phyloP scores from a whole-genome alignment of 1,284 basidiomycete genomes.

The Austroboletus novae-zelandiae region DNA sequence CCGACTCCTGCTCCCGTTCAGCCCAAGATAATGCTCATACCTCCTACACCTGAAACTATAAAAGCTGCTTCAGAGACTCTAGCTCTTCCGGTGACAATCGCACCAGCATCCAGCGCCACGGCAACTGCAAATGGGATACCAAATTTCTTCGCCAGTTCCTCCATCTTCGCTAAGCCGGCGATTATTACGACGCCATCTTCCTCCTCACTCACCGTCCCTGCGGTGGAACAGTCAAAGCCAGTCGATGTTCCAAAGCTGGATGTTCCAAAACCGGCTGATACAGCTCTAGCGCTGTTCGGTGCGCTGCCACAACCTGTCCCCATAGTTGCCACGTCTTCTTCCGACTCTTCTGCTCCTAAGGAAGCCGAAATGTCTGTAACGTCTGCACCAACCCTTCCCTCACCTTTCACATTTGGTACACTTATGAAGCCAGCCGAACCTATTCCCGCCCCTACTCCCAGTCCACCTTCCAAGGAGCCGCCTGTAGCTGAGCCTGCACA shows the following conservation, averaged over 20 bases:
- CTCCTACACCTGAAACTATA: slow-evolving; percentile 29
- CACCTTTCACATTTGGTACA: slow-evolving; percentile 21
- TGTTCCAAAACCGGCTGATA: slow-evolving; percentile 7
- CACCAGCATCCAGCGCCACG: slow-evolving; percentile 5
- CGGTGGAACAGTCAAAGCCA: slow-evolving; percentile 11
- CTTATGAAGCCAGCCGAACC: slow-evolving; percentile 22
- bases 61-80: slow-evolving; percentile 18
- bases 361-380: slow-evolving; percentile 15
- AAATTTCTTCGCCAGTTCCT: slow-evolving; percentile 49
- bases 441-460: neutral
- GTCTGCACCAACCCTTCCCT: neutral
- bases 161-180: slow-evolving; percentile 33
- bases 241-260: slow-evolving; percentile 12
- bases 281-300: slow-evolving; percentile 19
- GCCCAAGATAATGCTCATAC: slow-evolving; percentile 28
- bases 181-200: slow-evolving; percentile 6
- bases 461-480: slow-evolving; percentile 8
- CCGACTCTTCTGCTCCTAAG: slow-evolving; percentile 17
- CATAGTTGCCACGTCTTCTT: slow-evolving; percentile 11
- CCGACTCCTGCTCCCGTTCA: slow-evolving; percentile 5
- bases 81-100: slow-evolving; percentile 9
- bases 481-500: slow-evolving; percentile 9
- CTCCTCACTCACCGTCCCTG: slow-evolving; percentile 5
- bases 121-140: slow-evolving; percentile 33
- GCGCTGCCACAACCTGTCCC: slow-evolving; percentile 10